A percentile compares a stretch with the other conserved stretches of the same genome.
phyloP scores from a whole-genome alignment of 768 basidiomycete genomes.

The Lactarius sp. region DNA sequence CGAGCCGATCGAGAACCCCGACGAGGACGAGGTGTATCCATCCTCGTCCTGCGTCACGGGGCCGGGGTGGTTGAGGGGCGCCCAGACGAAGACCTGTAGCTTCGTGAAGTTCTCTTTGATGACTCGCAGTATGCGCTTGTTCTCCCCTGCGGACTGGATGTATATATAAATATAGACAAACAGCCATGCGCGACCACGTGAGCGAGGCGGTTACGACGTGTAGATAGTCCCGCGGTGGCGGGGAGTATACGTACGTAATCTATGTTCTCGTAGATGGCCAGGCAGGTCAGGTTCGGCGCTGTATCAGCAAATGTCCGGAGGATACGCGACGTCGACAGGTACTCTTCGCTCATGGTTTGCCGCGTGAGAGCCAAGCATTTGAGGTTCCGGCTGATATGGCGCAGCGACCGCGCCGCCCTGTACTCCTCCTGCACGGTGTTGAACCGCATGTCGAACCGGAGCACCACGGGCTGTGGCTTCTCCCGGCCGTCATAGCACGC shows the following conservation, averaged over 20 bases:
- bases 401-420: background rate
- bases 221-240: background rate
- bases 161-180: background rate
- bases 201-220: background rate
- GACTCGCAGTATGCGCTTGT: slow-evolving; percentile 19
- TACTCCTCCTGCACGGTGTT: slow-evolving; percentile 14
- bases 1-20: slow-evolving; percentile 21
- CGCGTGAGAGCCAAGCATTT: slow-evolving; percentile 19
- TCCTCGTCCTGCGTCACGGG: slow-evolving; percentile 7
- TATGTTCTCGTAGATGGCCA: slow-evolving; percentile 21
- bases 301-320: slow-evolving; percentile 13
- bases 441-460: slow-evolving; percentile 18
- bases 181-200: background rate
- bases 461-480: slow-evolving; percentile 8
- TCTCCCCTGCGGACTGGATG: slow-evolving; percentile 18
- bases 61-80: slow-evolving; percentile 8
- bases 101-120: slow-evolving; percentile 15
- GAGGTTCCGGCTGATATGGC: slow-evolving; percentile 4
- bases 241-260: slow-evolving; percentile 14
- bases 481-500: slow-evolving; percentile 6
- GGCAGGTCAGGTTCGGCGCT: slow-evolving; percentile 14
- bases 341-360: slow-evolving; percentile 3
- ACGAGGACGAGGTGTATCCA: slow-evolving; percentile 3
- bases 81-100: slow-evolving; percentile 23
- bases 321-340: slow-evolving; percentile 18